Base-by-base conservation (phyloP, 2,329 filamentous ascomycete genomes). In the Talaromyces sp. region DNA sequence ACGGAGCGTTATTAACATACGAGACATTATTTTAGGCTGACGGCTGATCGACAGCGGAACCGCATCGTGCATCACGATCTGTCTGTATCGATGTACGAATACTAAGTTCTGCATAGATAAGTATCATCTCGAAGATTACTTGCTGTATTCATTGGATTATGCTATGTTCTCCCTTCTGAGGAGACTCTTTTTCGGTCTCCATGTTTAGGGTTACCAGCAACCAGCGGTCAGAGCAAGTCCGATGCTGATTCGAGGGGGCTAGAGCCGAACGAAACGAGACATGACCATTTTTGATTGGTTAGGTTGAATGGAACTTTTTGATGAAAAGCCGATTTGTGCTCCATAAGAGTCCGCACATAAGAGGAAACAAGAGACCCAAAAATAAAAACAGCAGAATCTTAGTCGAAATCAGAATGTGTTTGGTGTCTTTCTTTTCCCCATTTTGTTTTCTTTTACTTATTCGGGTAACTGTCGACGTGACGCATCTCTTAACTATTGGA, bases 221-320 rank as follows among this genome's bases (percentile, higher is more conserved):
- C 56, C 57, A 67, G 71, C 60, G 76, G 67, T 74, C 69, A 77
- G 37, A 65, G 70, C 35, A 76, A 66, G 50, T 73, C 73, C 35
- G 10, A 5, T 28, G 45, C 28, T 48, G 45, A 35, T 48, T 48
- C 45, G 45, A 48, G 21, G 72, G 70, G 35, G 67, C 66, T n/a
- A 75, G 68, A 28, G 70, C 70, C 37, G 68, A 66, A 11, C 73
- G 73, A 50, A 25, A 55, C 58, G 37, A 52, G 55, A 41, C 45
- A 48, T 35, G 13, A 21, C 45, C 28, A 48, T 5, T 15, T 33
- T 9, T 48, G 28, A 48, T 48, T 48, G 45, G 45, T 6, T 10
- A n/a, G 9, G 43, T 19, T 19, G 43, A 46, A 11, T 17, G 31
- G 43, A 46, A 22, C n/a, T n/a, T 46, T 17, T 25, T 31, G 15